Percentiles rank a stretch among this genome's conserved stretches.
Evolutionary conservation across 2,329 filamentous ascomycete species (phyloP).

Genomic region (Penicillium sclerotigenum): DNA sequence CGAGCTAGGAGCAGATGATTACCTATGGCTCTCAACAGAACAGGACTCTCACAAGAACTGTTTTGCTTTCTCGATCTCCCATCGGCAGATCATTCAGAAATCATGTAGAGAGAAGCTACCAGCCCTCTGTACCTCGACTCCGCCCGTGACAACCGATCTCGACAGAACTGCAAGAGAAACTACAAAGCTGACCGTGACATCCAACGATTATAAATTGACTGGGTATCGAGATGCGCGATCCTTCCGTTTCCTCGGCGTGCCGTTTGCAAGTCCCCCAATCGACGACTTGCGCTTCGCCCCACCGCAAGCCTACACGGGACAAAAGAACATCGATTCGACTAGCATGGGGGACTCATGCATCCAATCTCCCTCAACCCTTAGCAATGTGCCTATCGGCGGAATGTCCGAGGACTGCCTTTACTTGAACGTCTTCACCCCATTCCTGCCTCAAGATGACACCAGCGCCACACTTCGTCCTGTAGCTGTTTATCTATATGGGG

Average conservation of each 20-base stretch:
- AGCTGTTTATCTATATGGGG: slow-evolving; percentile 37
- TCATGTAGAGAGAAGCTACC: slow-evolving; percentile 18
- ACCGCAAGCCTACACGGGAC: slow-evolving; percentile 28
- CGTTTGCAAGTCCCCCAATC: slow-evolving; percentile 48
- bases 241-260: slow-evolving; percentile 46
- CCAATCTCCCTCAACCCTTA: slow-evolving; percentile 17
- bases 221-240: slow-evolving; percentile 30
- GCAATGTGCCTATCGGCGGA: slow-evolving; percentile 8
- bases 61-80: slow-evolving; percentile 17
- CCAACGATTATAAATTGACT: slow-evolving; percentile 19
- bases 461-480: slow-evolving; percentile 18
- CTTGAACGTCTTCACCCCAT: slow-evolving; percentile 35
- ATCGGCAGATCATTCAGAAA: slow-evolving; percentile 6
- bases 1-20: slow-evolving; percentile 9
- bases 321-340: slow-evolving; percentile 31
- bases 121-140: slow-evolving; percentile 22
- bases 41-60: slow-evolving; percentile 5
- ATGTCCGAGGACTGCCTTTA: slow-evolving; percentile 38
- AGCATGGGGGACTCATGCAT: slow-evolving; percentile 20
- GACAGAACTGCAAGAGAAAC: slow-evolving; percentile 11
- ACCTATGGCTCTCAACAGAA: slow-evolving; percentile 17
- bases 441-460: slow-evolving; percentile 22
- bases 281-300: slow-evolving; percentile 45
- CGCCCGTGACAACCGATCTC: slow-evolving; percentile 20
- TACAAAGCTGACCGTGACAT: slow-evolving; percentile 21